Base-by-base conservation (phyloP, 345 rosid species). In the Hypericum androsaemum region DNA sequence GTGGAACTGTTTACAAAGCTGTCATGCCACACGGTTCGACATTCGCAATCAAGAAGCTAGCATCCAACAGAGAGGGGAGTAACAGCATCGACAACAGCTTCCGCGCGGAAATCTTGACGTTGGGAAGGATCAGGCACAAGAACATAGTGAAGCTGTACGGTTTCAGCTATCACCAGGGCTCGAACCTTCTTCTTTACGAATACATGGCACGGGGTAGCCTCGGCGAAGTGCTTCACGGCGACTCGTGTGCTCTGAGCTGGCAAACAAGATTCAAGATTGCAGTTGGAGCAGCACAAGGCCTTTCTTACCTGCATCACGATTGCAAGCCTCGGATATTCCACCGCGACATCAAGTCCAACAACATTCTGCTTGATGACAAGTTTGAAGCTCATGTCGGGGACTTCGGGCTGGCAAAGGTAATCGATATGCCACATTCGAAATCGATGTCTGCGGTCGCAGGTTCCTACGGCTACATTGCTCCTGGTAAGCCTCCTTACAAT, bases 391-490 rank as follows among this genome's bases (percentile, higher is more conserved):
- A 86, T 75, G 95, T 86, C 5, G 95, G 95, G 50, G 95, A 86
- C 61, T 86, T 86, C 64, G 95, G 95, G 12, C 65, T 86, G 54
- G 90, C 95, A 1, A 86, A 86, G 72, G 58, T 86, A 58, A 79
- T 83, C 13, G 90, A 86, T 64, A 66, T 85, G 49, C 74, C 90
- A 39, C 73, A 63, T 59, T 83, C 95, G 17, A 86, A 86, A 54
- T 83, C 95, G 46, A 83, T 86, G 88, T 83, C 90, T 15, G 86
- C 95, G 13, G 74, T 83, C 58, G 95, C 90, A 48, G 95, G 95
- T 61, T 86, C 95, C 42, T 86, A 86, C 51, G 95, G 90, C n/a
- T 86, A 83, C 67, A 86, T 86, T 14, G 88, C 95, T 57, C 95
- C 90, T 69, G 95, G 95, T 80, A 71, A 65, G 63, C 36, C 12